Conservation (phyloP, 805 yeast genomes). For the Yarrowia hollandica region DNA sequence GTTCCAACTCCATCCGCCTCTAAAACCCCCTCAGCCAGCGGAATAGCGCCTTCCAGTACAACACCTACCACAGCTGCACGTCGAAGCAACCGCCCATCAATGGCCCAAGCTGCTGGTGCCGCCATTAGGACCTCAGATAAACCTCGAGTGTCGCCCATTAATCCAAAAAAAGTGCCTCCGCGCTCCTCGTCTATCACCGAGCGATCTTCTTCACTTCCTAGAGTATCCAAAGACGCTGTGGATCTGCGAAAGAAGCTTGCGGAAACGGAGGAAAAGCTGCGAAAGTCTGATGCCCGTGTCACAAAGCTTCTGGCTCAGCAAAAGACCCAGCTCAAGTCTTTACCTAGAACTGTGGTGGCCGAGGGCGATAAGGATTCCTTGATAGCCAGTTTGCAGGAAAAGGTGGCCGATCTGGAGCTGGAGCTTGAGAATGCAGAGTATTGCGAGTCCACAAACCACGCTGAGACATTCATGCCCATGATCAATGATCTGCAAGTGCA, state of each 20-base stretch:
- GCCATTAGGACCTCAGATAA: not conserved
- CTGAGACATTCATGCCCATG: conserved; percentile 16
- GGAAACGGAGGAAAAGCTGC: conserved; percentile 5
- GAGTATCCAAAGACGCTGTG: not conserved
- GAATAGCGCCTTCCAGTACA: not conserved
- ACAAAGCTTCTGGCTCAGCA: conserved; percentile 19
- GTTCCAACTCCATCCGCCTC: not conserved
- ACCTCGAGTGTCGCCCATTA: conserved; percentile 1
- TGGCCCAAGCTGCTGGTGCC: not conserved
- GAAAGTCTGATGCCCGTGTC: not conserved
- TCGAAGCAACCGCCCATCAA: not conserved
- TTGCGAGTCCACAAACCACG: conserved; percentile 16
- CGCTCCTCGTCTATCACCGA: conserved; percentile 7
- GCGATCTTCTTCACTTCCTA: not conserved
- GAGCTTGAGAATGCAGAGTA: conserved; percentile 25
- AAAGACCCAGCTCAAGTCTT: conserved; percentile 15
- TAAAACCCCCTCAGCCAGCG: not conserved
- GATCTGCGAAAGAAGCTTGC: conserved; percentile 8
- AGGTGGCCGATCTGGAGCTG: conserved; percentile 25
- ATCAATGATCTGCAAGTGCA: conserved; percentile 23
- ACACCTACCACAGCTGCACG: not conserved
- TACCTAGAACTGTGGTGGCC: not conserved
- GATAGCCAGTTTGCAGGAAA: conserved; percentile 18
- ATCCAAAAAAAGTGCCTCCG: conserved; percentile 18
- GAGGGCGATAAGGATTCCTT: conserved; percentile 13